Conservation (phyloP, 129 eudicot species). For the Ambrosia trifida region DNA sequence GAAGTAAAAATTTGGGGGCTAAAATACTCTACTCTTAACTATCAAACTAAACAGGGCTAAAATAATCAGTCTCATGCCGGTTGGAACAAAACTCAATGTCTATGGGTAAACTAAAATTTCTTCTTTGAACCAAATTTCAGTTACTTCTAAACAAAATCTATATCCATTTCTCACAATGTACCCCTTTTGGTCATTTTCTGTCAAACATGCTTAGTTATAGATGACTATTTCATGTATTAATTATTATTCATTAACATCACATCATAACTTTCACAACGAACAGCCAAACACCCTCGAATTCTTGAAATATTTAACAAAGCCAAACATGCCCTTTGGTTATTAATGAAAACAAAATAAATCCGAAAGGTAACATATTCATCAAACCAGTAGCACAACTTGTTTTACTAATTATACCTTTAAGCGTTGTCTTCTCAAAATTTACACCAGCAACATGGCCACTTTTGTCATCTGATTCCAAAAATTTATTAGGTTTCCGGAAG, state of each 20-base stretch:
- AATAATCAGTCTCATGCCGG: too few species aligned
- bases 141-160: background rate
- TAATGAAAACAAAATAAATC: background rate
- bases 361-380: constrained; percentile 5
- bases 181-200: background rate
- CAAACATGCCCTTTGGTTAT: background rate
- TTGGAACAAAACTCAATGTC: too few species aligned
- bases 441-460: constrained; percentile 67
- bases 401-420: constrained; percentile 50
- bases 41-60: too few species aligned
- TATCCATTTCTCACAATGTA: background rate
- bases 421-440: constrained; percentile 78
- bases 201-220: background rate
- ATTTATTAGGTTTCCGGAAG: constrained; percentile 70
- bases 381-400: constrained; percentile 4
- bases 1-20: background rate
- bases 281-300: background rate
- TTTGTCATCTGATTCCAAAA: constrained; percentile 59
- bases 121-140: background rate
- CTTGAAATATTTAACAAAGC: background rate
- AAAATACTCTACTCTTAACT: too few species aligned
- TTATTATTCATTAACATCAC: background rate
- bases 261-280: constrained; percentile 3
- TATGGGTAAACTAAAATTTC: background rate
- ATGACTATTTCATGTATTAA: constrained; percentile 7